Conservation (phyloP, 2,329 filamentous ascomycete species). For the Aaosphaeria arxii region DNA sequence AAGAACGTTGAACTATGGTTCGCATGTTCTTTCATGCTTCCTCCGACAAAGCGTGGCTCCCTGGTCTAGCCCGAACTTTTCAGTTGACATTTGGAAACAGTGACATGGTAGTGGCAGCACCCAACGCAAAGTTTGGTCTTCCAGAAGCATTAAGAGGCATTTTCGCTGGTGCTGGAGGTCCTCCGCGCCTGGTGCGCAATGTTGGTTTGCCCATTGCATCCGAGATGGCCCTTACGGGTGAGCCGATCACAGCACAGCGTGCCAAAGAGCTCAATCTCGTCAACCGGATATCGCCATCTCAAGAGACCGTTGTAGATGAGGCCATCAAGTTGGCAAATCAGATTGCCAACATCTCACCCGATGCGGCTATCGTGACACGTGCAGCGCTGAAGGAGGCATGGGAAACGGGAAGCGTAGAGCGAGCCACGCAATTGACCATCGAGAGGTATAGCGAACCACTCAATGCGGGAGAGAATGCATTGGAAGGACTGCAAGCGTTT, state of each 20-base stretch:
- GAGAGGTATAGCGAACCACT: conserved; percentile 42
- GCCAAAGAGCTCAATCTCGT: conserved; percentile 42
- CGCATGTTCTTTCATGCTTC: neutral
- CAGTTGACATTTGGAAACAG: conserved; percentile 21
- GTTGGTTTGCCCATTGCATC: conserved; percentile 48
- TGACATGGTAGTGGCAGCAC: conserved; percentile 54
- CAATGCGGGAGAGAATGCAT: conserved; percentile 47
- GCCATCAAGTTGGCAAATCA: conserved; percentile 35
- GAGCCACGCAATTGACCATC: conserved; percentile 41
- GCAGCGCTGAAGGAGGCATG: conserved; percentile 32
- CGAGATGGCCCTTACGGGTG: conserved; percentile 51
- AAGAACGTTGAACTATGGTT: neutral
- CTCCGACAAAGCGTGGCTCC: too few species aligned
- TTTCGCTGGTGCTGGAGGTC: conserved; percentile 52
- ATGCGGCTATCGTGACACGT: conserved; percentile 36
- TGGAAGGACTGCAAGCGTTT: conserved; percentile 52
- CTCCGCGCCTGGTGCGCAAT: conserved; percentile 51
- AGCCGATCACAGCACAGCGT: conserved; percentile 45
- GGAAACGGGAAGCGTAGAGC: conserved; percentile 34
- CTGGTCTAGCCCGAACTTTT: neutral
- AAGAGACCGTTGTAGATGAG: conserved; percentile 32
- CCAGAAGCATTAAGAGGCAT: conserved; percentile 56
- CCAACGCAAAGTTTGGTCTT: conserved; percentile 51
- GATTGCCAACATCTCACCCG: conserved; percentile 35
- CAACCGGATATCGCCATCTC: conserved; percentile 37